Percentiles rank a stretch among this genome's conserved stretches.
Conservation (phyloP, 1,284 basidiomycete species). For the Cronartium ribicola region DNA sequence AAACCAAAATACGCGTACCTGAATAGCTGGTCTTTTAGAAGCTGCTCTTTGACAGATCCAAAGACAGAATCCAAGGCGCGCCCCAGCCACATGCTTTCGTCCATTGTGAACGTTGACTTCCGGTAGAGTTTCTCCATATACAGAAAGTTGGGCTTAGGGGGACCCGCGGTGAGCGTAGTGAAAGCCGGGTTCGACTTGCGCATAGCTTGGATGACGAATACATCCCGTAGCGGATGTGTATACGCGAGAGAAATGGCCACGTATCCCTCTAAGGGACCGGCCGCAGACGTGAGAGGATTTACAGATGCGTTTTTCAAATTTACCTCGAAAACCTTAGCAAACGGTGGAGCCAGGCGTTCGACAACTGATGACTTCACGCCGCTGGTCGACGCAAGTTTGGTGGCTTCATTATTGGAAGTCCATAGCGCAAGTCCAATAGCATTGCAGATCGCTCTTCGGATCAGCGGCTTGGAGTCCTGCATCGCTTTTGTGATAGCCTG, state of each 20-base stretch:
- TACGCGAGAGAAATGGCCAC: conserved; percentile 65
- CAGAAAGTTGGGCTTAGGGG: conserved; percentile 72
- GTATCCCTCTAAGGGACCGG: conserved; percentile 76
- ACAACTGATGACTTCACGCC: neutral
- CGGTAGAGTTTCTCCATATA: conserved; percentile 80
- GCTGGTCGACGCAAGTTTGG: neutral
- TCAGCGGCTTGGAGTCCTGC: conserved; percentile 38
- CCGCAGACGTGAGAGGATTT: conserved; percentile 60
- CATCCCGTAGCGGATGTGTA: conserved; percentile 39
- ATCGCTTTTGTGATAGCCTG: conserved; percentile 29
- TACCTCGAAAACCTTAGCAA: conserved; percentile 58
- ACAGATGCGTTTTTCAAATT: conserved; percentile 64
- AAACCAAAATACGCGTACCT: conserved; percentile 62
- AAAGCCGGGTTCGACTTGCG: conserved; percentile 50
- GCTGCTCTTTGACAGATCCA: conserved; percentile 57
- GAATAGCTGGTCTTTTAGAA: conserved; percentile 60
- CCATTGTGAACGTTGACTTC: conserved; percentile 59
- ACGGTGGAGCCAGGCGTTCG: conserved; percentile 6
- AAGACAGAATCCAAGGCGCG: conserved; percentile 62
- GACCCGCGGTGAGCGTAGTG: conserved; percentile 50
- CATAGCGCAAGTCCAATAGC: conserved; percentile 39
- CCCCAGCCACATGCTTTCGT: conserved; percentile 75
- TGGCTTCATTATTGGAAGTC: conserved; percentile 9
- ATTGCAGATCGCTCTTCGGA: conserved; percentile 27
- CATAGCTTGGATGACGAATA: conserved; percentile 42